Base-by-base conservation (phyloP, 371 early-diverging fungal genomes). In the Sporodiniella umbellata region DNA sequence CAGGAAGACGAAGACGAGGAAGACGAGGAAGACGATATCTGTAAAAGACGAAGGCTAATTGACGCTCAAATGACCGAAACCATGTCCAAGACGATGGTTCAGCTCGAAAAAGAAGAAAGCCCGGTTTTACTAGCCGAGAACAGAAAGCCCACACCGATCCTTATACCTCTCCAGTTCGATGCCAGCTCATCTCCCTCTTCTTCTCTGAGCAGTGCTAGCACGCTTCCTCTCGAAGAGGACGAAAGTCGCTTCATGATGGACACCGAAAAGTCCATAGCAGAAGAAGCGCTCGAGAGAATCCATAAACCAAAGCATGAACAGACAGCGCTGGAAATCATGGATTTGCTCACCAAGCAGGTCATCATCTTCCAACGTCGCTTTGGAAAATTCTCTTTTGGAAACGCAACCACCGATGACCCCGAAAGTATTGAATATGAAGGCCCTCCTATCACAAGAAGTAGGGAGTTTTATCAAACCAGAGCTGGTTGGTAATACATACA, bases 291-390 rank as follows among this genome's bases (percentile, higher is more conserved):
- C 17, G 64, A 54, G 40, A 49, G 47, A 33, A 50, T 40, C 28
- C 40, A 22, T 19, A 54, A 47, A 21, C 21, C 43, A 40, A 54
- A 49, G 30, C 17, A 22, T 4, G 58, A 54, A 19, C 64, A 55
- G 22, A 60, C 74, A 0, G 68, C 76, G 0, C 48, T 73, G 33
- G 79, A 75, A 45, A 58, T 74, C 30, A 78, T 78, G 66, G 65
- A 72, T 48, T 53, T 60, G 22, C 45, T 78, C 12, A 62, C 74
- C 7, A 53, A 58, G 25, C 61, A 74, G 39, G 37, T 78, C 37
- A 60, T 78, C 21, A 57, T 47, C 6, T 78, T 78, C 31, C 72
- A 78, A 54, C 62, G 63, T 25, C 56, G 50, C 47, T 73, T 75
- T 62, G 73, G 73, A 55, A 52, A 40, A 19, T 40, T 40, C 21